Evolutionary conservation across 1,139 yeast species (phyloP).

Genomic region (Candida sojae): DNA sequence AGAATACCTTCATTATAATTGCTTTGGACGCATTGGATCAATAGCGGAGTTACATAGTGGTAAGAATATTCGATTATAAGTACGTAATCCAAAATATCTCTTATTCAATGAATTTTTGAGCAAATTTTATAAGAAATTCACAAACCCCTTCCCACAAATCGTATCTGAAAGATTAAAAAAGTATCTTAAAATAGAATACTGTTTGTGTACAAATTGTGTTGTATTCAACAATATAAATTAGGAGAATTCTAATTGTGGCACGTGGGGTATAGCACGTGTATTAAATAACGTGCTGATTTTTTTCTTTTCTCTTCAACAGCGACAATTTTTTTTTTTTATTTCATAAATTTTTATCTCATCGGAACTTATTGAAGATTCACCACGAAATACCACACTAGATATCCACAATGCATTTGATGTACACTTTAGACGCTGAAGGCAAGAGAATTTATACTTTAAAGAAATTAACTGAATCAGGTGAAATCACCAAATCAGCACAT

Average conservation of each 20-base stretch:
- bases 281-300: background rate
- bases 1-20: too few relatives aligned
- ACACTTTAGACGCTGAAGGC: constrained; percentile 91
- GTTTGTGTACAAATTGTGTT: too few relatives aligned
- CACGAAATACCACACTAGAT: background rate
- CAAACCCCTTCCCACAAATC: too few relatives aligned
- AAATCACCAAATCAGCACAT: constrained; percentile 97
- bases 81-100: too few relatives aligned
- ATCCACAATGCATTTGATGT: constrained; percentile 92
- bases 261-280: background rate
- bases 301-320: background rate
- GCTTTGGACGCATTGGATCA: too few relatives aligned
- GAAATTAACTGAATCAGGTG: constrained; percentile 80
- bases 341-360: background rate
- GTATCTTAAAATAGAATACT: too few relatives aligned
- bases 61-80: too few relatives aligned
- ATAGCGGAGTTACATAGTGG: too few relatives aligned
- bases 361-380: background rate
- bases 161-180: too few relatives aligned
- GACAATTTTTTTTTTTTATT: background rate
- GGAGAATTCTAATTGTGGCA: background rate
- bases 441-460: constrained; percentile 92
- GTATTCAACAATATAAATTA: too few relatives aligned
- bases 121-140: too few relatives aligned
- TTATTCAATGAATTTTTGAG: too few relatives aligned